Evolutionary conservation across 2,329 filamentous ascomycete genomes (phyloP).

Genomic region (Celoporthe dispersa): DNA sequence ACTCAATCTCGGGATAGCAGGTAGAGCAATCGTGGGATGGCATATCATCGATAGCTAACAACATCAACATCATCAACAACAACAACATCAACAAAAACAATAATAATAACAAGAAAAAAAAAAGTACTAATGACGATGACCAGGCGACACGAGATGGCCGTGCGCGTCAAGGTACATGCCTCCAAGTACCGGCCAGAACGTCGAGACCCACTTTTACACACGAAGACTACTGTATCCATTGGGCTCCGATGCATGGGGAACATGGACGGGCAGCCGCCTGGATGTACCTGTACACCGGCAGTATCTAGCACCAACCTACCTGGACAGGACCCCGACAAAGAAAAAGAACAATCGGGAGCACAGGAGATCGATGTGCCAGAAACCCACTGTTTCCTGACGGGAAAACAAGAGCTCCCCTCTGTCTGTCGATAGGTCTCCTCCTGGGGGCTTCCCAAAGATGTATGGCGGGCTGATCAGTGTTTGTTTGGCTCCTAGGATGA

Average conservation of each 20-base stretch:
- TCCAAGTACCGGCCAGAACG: not conserved
- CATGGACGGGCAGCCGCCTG: not conserved
- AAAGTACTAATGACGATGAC: not conserved
- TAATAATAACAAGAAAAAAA: not conserved
- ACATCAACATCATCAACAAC: not conserved
- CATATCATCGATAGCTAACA: not conserved
- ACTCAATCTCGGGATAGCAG: not conserved
- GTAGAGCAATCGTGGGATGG: not conserved
- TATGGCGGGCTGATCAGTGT: too few relatives aligned
- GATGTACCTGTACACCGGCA: not conserved
- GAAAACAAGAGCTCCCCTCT: too few relatives aligned
- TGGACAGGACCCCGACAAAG: too few relatives aligned
- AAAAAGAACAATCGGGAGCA: too few relatives aligned
- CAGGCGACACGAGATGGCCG: conserved; percentile 10
- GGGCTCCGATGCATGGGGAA: not conserved
- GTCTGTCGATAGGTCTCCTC: not conserved
- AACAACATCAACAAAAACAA: not conserved
- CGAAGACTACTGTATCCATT: not conserved
- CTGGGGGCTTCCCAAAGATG: too few relatives aligned
- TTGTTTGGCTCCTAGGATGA: not conserved
- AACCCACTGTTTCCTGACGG: too few relatives aligned
- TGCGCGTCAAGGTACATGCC: not conserved
- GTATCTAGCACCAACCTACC: too few relatives aligned
- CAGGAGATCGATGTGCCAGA: too few relatives aligned
- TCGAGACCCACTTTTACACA: not conserved